Conservation (phyloP, 2,329 filamentous ascomycete genomes). For the Claviceps sp. region DNA sequence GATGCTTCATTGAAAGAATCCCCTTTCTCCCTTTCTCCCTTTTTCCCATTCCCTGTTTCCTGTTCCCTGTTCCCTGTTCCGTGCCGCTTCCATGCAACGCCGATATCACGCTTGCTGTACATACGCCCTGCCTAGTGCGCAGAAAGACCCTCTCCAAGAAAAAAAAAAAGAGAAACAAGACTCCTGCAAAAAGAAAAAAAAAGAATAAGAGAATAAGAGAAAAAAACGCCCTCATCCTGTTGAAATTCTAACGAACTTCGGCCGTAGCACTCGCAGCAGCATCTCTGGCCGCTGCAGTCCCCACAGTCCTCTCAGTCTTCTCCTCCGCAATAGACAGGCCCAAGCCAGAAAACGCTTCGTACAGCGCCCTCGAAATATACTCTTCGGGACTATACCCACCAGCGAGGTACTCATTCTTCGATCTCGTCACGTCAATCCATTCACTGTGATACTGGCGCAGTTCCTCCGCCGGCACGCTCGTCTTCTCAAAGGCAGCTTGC, state of each 20-base stretch:
- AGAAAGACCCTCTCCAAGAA: not conserved
- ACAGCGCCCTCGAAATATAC: constrained; percentile 68
- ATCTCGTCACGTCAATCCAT: constrained; percentile 54
- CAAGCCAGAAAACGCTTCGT: constrained; percentile 81
- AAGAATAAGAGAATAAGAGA: not conserved
- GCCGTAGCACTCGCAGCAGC: constrained; percentile 21
- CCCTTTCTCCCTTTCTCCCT: too few relatives aligned
- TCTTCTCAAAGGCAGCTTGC: constrained; percentile 54
- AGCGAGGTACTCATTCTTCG: constrained; percentile 52
- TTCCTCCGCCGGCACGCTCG: constrained; percentile 34
- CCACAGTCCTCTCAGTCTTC: constrained; percentile 28
- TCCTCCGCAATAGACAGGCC: constrained; percentile 82
- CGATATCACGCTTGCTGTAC: too few relatives aligned
- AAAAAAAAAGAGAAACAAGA: not conserved
- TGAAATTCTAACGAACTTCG: constrained; percentile 24
- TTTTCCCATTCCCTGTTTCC: too few relatives aligned
- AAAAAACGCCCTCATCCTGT: not conserved
- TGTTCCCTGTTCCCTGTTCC: too few relatives aligned
- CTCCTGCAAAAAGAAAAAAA: too few relatives aligned
- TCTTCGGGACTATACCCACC: constrained; percentile 76
- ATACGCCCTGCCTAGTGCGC: not conserved
- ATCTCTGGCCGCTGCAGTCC: constrained; percentile 22
- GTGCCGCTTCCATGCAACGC: not conserved
- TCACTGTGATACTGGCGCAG: constrained; percentile 60
- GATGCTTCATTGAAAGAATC: too few relatives aligned